phyloP scores from a whole-genome alignment of 768 basidiomycete species.

The Leccinum arenicola region DNA sequence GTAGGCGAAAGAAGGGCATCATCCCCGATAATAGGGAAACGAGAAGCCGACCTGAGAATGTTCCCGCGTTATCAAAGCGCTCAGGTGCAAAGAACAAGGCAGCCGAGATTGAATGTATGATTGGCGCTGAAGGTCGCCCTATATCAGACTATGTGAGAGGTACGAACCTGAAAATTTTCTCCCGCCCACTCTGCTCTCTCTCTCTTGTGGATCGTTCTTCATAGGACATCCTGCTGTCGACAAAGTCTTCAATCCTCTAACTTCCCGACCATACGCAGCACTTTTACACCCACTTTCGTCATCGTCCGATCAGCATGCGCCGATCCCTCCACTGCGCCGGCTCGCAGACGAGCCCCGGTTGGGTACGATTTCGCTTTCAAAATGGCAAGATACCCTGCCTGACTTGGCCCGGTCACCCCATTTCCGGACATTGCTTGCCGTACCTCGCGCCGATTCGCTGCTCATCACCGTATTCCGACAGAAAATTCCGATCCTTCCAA shows the following conservation, averaged over 20 bases:
- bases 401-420: neutral
- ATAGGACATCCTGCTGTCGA: neutral
- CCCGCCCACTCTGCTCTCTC: neutral
- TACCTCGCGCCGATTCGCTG: neutral
- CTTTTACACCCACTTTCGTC: neutral
- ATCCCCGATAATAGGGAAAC: neutral
- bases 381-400: neutral
- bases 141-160: neutral
- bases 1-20: conserved; percentile 8
- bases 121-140: neutral
- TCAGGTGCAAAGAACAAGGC: neutral
- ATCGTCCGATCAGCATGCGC: neutral
- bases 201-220: neutral
- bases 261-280: neutral
- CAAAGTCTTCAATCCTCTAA: neutral
- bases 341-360: neutral
- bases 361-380: neutral
- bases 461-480: neutral
- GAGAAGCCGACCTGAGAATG: neutral
- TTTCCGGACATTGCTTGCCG: neutral
- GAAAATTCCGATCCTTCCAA: no score
- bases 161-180: neutral
- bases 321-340: neutral
- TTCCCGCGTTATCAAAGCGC: neutral
- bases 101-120: neutral